Base-by-base conservation (phyloP, 345 rosid species). In the Populus alba region DNA sequence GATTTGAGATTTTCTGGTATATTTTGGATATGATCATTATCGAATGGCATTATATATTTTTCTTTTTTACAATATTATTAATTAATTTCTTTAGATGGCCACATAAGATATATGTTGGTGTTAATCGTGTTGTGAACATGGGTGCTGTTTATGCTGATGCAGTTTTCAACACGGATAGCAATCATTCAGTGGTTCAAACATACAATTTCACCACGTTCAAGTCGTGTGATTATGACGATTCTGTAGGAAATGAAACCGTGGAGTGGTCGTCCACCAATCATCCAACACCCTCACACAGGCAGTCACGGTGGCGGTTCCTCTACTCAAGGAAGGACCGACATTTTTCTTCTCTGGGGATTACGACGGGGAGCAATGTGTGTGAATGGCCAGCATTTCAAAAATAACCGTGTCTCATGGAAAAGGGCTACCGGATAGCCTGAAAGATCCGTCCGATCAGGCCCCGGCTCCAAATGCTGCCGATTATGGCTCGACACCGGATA, bases 81-180 rank as follows among this genome's bases (percentile, higher is more conserved):
- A 41, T 41, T 41, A 41, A 41, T 41, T 41, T 20, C 7, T 7
- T 53, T 7, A 53, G 10, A 20, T 13, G 53, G 59, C 18, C 59
- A 53, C 15, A 57, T 1, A 22, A 10, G 47, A 41, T 11, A 10
- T 9, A 41, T 31, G 0, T 33, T 33, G 35, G 35, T 33, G 35
- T 33, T 33, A 5, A 33, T 41, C 4, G 15, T 41, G 47, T 2
- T 10, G 62, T 57, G 62, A 22, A 20, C 11, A 57, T 55, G 5
- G 1, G 25, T 61, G 16, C 9, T 27, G 22, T 55, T 23, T 31
- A 11, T 63, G 20, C 1, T 23, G 2, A 35, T 81, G 87, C 91
- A 96, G 99, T 92, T 39, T 96, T 96, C 69, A 92, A 92, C 83
- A 94, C 99, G n/a, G 90, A 96, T 53, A 94, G 73, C 63, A 96